These are phyloP conservation scores for Solanum bulbocastanum DNA, from an alignment of 257 asterid species.

Conservation along the genomic window DNA sequence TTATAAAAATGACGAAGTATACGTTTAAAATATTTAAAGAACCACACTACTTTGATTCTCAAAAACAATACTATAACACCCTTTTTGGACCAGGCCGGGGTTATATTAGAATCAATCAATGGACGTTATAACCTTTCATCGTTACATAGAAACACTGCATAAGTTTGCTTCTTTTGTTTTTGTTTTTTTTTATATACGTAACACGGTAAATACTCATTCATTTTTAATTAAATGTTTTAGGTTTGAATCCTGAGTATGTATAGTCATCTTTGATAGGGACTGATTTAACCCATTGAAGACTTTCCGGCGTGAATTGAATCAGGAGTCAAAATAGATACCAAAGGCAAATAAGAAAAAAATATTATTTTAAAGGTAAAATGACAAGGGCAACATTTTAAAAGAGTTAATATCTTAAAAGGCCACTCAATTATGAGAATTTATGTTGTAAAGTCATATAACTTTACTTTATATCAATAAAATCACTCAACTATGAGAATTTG, in stretches of 20 bases:
- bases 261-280: neutral
- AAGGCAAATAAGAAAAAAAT: neutral
- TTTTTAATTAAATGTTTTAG: neutral
- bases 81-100: neutral
- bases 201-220: neutral
- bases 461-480: too few species aligned
- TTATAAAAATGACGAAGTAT: neutral
- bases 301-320: fast-evolving
- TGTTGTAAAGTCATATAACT: too few species aligned
- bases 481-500: too few species aligned
- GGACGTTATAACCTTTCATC: neutral
- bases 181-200: neutral
- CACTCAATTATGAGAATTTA: too few species aligned
- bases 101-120: neutral
- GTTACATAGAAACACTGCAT: neutral
- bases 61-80: neutral
- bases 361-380: neutral
- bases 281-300: neutral
- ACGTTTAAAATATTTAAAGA: neutral
- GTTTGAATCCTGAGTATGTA: neutral
- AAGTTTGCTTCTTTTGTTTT: neutral
- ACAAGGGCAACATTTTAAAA: neutral
- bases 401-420: too few species aligned
- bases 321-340: neutral
- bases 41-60: neutral